phyloP scores from a whole-genome alignment of 805 yeast species.

The Yarrowia osloensis region DNA sequence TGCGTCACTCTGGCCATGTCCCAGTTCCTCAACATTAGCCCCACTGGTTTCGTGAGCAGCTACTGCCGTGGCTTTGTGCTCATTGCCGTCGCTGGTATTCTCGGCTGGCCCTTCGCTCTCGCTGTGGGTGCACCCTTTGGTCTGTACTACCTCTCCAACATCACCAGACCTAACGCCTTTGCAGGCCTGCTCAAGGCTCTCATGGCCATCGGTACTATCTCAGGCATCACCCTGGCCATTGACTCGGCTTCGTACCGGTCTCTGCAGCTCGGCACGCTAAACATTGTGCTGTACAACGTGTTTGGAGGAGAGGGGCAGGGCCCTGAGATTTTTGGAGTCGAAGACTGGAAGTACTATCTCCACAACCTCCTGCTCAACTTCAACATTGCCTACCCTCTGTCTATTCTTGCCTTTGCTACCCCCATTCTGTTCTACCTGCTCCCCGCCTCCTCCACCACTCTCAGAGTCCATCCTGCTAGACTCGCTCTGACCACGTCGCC shows the following conservation, averaged over 20 bases:
- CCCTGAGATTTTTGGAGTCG: conserved; percentile 88
- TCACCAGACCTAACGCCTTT: conserved; percentile 33
- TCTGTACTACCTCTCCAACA: conserved; percentile 41
- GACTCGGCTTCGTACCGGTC: conserved; percentile 63
- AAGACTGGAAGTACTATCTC: conserved; percentile 72
- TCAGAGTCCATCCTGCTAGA: conserved; percentile 31
- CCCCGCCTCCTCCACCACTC: not conserved
- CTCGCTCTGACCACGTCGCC: conserved; percentile 49
- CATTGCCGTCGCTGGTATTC: conserved; percentile 65
- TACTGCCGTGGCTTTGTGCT: conserved; percentile 41
- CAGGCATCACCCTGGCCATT: conserved; percentile 40
- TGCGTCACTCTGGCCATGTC: conserved; percentile 44
- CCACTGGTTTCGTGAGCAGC: conserved; percentile 1
- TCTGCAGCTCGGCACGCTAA: conserved; percentile 70
- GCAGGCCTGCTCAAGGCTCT: conserved; percentile 33
- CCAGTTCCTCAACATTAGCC: conserved; percentile 32
- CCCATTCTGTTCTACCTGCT: conserved; percentile 1
- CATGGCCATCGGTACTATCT: conserved; percentile 35
- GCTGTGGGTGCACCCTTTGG: conserved; percentile 63
- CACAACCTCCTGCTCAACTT: conserved; percentile 73
- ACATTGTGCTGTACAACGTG: conserved; percentile 83
- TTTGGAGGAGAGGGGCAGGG: conserved; percentile 70
- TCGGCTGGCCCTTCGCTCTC: conserved; percentile 91
- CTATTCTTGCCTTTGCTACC: conserved; percentile 31
- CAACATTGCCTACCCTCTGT: conserved; percentile 49